A percentile compares a stretch with the other conserved stretches of the same genome.
These are phyloP conservation scores for Pythium angustatum DNA, from an alignment of 352 stramenopile species.

Conservation along the genomic window DNA sequence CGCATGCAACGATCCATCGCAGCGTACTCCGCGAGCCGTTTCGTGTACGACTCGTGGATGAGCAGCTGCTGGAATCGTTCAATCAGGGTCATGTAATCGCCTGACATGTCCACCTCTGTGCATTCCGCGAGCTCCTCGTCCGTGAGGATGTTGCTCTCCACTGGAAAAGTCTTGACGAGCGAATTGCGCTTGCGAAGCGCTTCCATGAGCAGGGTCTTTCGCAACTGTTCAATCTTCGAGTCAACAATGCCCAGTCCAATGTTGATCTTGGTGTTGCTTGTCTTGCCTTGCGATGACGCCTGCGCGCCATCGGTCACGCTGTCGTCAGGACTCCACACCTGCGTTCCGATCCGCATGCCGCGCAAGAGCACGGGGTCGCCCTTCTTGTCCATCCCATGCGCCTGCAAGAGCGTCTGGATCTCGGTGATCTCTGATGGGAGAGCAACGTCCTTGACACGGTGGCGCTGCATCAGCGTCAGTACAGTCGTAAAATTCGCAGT, in stretches of 20 bases:
- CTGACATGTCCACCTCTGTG: conserved; percentile 62
- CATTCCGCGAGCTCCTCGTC: conserved; percentile 50
- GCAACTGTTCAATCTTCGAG: conserved; percentile 61
- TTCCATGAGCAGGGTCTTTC: conserved; percentile 64
- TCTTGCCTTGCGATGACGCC: conserved; percentile 2
- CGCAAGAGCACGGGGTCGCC: conserved; percentile 58
- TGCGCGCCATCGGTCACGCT: neutral
- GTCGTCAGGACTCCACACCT: conserved; percentile 32
- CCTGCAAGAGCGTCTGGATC: conserved; percentile 51
- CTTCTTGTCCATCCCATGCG: conserved; percentile 59
- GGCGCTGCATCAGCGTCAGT: conserved; percentile 49
- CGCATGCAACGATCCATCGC: conserved; percentile 67
- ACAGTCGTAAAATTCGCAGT: conserved; percentile 54
- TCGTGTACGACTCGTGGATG: conserved; percentile 70
- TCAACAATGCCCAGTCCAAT: conserved; percentile 61
- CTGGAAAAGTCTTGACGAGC: conserved; percentile 62
- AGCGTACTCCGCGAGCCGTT: conserved; percentile 57
- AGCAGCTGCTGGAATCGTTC: conserved; percentile 66
- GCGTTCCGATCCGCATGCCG: conserved; percentile 64
- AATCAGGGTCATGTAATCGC: conserved; percentile 67
- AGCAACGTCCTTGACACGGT: conserved; percentile 56
- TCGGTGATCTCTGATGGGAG: conserved; percentile 40
- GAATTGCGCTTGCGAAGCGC: conserved; percentile 72
- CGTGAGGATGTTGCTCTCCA: conserved; percentile 45
- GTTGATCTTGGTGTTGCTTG: conserved; percentile 33